Conservation (phyloP, 2,329 filamentous ascomycete species). For the Fusarium subglutinans region DNA sequence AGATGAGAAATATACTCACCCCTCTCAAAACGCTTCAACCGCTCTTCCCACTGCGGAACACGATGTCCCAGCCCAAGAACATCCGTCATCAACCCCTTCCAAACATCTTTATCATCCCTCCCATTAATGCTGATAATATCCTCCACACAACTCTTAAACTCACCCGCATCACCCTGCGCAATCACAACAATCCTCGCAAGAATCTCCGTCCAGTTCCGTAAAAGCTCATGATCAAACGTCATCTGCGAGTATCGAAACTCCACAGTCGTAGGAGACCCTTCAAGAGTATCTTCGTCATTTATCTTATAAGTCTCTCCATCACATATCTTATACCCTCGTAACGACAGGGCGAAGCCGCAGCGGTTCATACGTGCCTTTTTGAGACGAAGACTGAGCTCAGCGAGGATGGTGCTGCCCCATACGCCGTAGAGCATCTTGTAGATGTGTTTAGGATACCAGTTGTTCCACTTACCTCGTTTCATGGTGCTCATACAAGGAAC, state of each 20-base stretch:
- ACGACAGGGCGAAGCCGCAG: constrained; percentile 1
- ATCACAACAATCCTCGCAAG: constrained; percentile 22
- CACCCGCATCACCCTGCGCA: neutral
- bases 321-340: neutral
- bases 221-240: constrained; percentile 36
- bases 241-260: constrained; percentile 43
- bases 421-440: constrained; percentile 6
- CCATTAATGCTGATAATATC: neutral
- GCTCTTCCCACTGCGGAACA: constrained; percentile 30
- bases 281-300: neutral
- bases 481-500: neutral
- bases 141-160: neutral
- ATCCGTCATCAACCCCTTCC: constrained; percentile 19
- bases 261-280: constrained; percentile 28
- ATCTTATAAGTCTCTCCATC: neutral
- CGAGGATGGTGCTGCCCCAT: constrained; percentile 19
- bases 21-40: constrained; percentile 18
- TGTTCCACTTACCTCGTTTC: constrained; percentile 12
- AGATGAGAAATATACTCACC: constrained; percentile 21
- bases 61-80: constrained; percentile 23
- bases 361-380: neutral
- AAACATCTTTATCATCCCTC: neutral
- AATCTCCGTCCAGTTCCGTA: constrained; percentile 37
- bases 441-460: neutral
- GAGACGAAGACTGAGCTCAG: neutral